Percentiles rank a stretch among this genome's conserved stretches.
phyloP scores from a whole-genome alignment of 2,329 filamentous ascomycete genomes.

The Madurella fahalii region DNA sequence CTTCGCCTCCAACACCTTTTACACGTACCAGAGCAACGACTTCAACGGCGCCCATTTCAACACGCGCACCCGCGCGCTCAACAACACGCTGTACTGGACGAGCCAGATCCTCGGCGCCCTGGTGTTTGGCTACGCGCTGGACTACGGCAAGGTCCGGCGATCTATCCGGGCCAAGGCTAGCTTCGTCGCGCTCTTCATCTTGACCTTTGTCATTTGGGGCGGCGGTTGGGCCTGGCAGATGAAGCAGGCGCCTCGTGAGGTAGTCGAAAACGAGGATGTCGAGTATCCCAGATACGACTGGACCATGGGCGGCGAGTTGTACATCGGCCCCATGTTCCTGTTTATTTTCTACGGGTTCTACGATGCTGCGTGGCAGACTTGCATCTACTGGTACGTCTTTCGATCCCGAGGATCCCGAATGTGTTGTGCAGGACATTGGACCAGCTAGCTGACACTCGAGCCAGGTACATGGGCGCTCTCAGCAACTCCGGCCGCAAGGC shows the following conservation, averaged over 20 bases:
- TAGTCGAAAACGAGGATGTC: constrained; percentile 23
- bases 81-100: constrained; percentile 73
- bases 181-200: constrained; percentile 56
- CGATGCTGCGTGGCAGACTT: constrained; percentile 87
- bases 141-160: constrained; percentile 56
- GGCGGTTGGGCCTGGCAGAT: constrained; percentile 76
- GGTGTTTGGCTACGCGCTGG: constrained; percentile 68
- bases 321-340: constrained; percentile 76
- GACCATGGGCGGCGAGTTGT: constrained; percentile 53
- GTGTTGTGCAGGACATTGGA: neutral
- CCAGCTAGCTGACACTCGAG: neutral
- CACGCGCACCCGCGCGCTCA: constrained; percentile 68
- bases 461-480: constrained; percentile 85
- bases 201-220: constrained; percentile 79
- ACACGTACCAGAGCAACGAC: constrained; percentile 69
- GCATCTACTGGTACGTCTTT: constrained; percentile 83
- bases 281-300: constrained; percentile 53
- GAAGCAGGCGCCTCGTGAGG: constrained; percentile 50
- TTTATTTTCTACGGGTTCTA: constrained; percentile 90
- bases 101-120: constrained; percentile 74
- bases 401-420: constrained; percentile 51
- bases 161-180: constrained; percentile 62
- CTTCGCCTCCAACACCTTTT: constrained; percentile 75
- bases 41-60: constrained; percentile 70
- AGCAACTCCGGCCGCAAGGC: constrained; percentile 90